Evolutionary conservation across 805 yeast genomes (phyloP).

Genomic region (Myxozyma sirexii): DNA sequence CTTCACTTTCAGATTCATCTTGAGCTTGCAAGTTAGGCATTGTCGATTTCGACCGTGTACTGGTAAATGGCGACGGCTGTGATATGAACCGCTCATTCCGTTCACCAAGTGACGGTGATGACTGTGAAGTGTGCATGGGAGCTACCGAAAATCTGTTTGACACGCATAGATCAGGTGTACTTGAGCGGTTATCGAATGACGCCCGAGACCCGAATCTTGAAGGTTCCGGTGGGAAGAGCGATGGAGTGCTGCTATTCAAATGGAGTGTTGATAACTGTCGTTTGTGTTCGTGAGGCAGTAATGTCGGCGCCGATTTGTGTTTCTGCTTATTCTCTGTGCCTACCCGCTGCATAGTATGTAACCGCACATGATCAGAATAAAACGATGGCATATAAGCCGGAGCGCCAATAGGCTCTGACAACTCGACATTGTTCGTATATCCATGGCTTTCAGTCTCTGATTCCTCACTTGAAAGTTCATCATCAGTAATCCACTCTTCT

Average conservation of each 20-base stretch:
- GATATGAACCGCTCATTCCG: slow-evolving; percentile 1
- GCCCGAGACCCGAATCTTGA: not conserved
- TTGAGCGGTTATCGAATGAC: not conserved
- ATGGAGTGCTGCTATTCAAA: not conserved
- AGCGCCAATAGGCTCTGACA: not conserved
- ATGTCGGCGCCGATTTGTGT: not conserved
- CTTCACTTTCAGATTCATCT: not conserved
- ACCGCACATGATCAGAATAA: not conserved
- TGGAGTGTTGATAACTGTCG: not conserved
- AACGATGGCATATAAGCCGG: not conserved
- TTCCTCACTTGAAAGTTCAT: not conserved
- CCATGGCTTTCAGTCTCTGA: not conserved
- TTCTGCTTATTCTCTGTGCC: not conserved
- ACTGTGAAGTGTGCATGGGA: not conserved
- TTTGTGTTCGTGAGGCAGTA: not conserved
- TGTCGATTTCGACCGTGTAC: not conserved
- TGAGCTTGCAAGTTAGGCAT: no score
- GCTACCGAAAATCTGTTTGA: not conserved
- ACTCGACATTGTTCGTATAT: not conserved
- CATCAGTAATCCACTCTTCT: slow-evolving; percentile 9
- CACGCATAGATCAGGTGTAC: not conserved
- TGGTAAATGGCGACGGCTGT: not conserved
- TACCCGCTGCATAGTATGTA: not conserved
- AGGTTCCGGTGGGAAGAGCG: not conserved
- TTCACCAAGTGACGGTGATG: not conserved